These are phyloP conservation scores for Malassezia nana DNA, from an alignment of 1,284 basidiomycete species.

Conservation along the genomic window DNA sequence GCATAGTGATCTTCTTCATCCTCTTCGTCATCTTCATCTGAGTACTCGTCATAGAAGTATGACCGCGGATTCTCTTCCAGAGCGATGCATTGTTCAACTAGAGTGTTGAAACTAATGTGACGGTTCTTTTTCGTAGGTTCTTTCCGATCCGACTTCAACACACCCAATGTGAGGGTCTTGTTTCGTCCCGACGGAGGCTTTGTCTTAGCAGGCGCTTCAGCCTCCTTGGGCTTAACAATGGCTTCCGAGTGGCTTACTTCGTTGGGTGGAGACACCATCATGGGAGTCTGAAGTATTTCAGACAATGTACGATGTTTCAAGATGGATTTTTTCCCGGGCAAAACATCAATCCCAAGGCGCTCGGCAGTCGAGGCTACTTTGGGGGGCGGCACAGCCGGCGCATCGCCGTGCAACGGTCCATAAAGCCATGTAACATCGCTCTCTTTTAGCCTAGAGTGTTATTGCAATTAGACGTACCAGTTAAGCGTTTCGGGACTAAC, in stretches of 20 bases:
- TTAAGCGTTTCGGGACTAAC: constrained; percentile 94
- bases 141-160: not conserved
- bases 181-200: not conserved
- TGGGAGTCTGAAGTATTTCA: constrained; percentile 63
- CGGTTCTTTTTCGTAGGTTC: constrained; percentile 50
- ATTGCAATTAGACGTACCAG: constrained; percentile 59
- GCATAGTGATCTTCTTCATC: constrained; percentile 50
- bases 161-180: constrained; percentile 1
- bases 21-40: constrained; percentile 42
- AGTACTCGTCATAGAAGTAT: constrained; percentile 29
- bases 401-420: constrained; percentile 67
- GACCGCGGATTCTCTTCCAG: constrained; percentile 52
- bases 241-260: not conserved
- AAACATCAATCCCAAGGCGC: constrained; percentile 51
- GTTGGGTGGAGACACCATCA: not conserved
- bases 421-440: constrained; percentile 99
- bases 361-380: constrained; percentile 54
- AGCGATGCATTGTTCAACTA: constrained; percentile 95
- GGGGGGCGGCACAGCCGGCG: constrained; percentile 57
- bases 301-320: constrained; percentile 88
- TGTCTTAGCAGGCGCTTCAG: not conserved
- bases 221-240: not conserved
- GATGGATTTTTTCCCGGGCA: constrained; percentile 63
- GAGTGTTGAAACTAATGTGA: constrained; percentile 96
- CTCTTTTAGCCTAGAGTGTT: constrained; percentile 76